Evolutionary conservation across 495 filamentous ascomycete genomes (phyloP), one percentile per base, ranked within the genome.

Genomic region (Pyrenula aspistea): DNA sequence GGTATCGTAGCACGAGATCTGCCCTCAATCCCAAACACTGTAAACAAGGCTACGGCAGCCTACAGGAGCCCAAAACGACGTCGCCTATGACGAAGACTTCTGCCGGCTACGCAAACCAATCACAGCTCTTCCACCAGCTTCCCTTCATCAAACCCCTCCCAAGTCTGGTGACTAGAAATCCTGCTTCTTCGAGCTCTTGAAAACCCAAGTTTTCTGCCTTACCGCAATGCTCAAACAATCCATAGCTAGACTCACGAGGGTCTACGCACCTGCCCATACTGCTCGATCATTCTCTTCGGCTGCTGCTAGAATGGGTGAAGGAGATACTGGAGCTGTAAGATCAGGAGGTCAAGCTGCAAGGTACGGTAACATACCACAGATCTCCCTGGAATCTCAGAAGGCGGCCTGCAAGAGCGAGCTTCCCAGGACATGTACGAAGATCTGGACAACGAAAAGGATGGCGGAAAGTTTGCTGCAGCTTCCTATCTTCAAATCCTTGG

Each of bases 271-370:
- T 58, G 53, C 67, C 68, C 68, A 75, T 67, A 54, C 76, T 70
- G 69, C 64, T 61, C 80, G 83, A 56, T 74, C 81, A 57, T 87
- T 91, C 74, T 76, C 83, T 25, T 83, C 75, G 31, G 77, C 83
- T 53, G 68, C 76, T 31, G 77, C 79, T 65, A 77, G 75, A 61
- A 82, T 87, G 78, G 72, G 65, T 55, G 85, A 75, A 56, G 86
- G 86, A 55, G 87, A 89, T 65, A 85, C 83, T 56, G 86, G 87
- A 48, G 73, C 81, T 63, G 76, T 83, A 60, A 77, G 74, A 56
- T 58, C 74, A 24, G 65, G 70, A 56, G 73, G 68, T 56, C 56
- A 61, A 59, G 64, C 59, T 24, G 56, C 67, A 53, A 57, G 63
- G 73, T 76, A 70, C 51, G 68, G 62, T 36, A 2, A 24, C n/a